Evolutionary conservation across 2,329 filamentous ascomycete species (phyloP).

Genomic region (Xylaria hypoxylon): DNA sequence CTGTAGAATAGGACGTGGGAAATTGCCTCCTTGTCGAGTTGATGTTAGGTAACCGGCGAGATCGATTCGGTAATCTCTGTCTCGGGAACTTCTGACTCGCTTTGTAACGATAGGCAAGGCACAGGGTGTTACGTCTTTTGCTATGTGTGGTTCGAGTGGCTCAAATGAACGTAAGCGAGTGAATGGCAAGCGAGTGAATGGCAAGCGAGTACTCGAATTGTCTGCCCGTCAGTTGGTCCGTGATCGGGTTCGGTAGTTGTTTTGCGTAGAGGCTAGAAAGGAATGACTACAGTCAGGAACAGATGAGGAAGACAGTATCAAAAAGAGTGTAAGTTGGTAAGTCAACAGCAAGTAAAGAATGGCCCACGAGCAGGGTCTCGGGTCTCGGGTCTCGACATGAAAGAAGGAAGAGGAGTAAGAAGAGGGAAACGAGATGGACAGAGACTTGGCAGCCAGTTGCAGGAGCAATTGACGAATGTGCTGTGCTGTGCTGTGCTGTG

Average conservation of each 20-base stretch:
- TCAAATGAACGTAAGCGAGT: conserved; percentile 10
- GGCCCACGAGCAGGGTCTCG: conserved; percentile 23
- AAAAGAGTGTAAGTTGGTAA: conserved; percentile 26
- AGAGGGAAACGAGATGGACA: conserved; percentile 15
- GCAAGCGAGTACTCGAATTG: conserved; percentile 9
- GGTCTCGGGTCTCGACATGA: conserved; percentile 23
- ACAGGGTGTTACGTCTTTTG: not conserved
- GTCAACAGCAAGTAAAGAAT: conserved; percentile 19
- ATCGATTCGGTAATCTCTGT: conserved; percentile 5
- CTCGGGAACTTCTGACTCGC: not conserved
- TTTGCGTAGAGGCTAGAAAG: conserved; percentile 21
- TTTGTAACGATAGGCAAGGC: not conserved
- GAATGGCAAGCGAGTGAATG: conserved; percentile 16
- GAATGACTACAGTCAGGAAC: conserved; percentile 31
- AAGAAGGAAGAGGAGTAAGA: conserved; percentile 15
- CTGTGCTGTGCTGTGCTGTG: not conserved
- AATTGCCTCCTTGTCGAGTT: conserved; percentile 10
- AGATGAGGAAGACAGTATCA: conserved; percentile 7
- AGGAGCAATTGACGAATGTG: conserved; percentile 22
- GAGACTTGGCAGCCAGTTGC: conserved; percentile 17
- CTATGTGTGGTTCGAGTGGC: conserved; percentile 10
- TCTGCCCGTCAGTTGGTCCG: not conserved
- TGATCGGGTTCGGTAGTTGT: conserved; percentile 9
- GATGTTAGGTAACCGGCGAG: not conserved
- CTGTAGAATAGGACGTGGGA: conserved; percentile 19